Conservation (phyloP, 2,329 filamentous ascomycete species). For the Pezicula radicicola region DNA sequence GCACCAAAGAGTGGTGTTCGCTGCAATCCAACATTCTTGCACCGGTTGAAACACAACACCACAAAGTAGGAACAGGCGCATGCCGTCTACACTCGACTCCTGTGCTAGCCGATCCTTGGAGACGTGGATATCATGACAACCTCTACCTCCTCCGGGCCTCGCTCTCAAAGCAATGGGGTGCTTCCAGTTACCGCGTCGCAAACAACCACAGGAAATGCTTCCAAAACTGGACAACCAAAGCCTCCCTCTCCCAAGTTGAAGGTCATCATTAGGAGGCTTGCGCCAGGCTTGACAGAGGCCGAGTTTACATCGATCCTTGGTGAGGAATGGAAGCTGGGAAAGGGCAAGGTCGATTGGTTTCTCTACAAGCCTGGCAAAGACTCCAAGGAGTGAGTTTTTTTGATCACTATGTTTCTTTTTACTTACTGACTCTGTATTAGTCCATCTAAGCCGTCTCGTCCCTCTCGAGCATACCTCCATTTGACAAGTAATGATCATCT, state of each 20-base stretch:
- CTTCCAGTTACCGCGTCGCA: conserved; percentile 46
- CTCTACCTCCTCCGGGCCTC: conserved; percentile 8
- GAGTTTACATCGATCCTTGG: conserved; percentile 75
- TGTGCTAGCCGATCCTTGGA: no score
- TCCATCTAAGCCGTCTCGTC: conserved; percentile 79
- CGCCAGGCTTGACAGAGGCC: conserved; percentile 76
- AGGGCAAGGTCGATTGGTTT: conserved; percentile 82
- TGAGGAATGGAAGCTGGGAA: conserved; percentile 76
- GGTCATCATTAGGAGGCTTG: conserved; percentile 78
- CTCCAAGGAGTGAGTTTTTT: conserved; percentile 69
- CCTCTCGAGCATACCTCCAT: conserved; percentile 79
- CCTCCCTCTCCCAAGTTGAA: conserved; percentile 63
- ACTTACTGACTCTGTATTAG: conserved; percentile 36
- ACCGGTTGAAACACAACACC: no score
- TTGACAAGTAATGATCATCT: conserved; percentile 71
- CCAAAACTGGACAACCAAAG: conserved; percentile 40
- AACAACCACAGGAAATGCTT: conserved; percentile 35
- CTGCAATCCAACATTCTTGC: no score
- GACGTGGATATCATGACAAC: conserved; percentile 2
- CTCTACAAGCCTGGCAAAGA: conserved; percentile 72
- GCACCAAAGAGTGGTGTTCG: no score
- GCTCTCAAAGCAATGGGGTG: conserved; percentile 46
- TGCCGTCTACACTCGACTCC: no score
- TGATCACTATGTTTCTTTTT: neutral
- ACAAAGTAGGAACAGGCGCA: no score